Evolutionary conservation across 257 asterid genomes (phyloP).

Genomic region (Lycium barbarum): DNA sequence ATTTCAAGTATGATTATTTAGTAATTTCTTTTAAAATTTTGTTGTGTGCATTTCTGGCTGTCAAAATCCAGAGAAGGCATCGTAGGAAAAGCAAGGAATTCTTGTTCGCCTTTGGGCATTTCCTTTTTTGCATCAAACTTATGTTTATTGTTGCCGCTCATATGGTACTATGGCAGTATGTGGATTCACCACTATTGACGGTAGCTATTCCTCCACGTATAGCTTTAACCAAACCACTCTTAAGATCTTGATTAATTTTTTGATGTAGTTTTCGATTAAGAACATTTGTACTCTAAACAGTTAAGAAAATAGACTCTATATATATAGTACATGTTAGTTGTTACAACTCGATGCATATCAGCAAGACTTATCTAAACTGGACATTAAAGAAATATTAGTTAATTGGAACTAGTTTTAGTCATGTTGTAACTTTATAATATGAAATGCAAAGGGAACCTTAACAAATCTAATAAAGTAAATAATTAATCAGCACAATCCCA

Average conservation of each 20-base stretch:
- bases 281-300: not conserved
- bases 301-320: not conserved
- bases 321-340: not conserved
- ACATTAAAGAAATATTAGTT: not conserved
- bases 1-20: too few relatives aligned
- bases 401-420: constrained; percentile 3
- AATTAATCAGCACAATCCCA: constrained; percentile 3
- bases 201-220: not conserved
- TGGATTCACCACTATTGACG: not conserved
- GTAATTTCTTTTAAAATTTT: too few relatives aligned
- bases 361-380: not conserved
- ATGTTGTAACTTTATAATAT: not conserved
- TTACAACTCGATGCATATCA: not conserved
- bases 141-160: not conserved
- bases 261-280: not conserved
- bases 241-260: not conserved
- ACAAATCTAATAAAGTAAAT: constrained; percentile 20
- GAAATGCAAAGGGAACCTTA: constrained; percentile 26
- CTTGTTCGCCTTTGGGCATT: not conserved
- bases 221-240: not conserved
- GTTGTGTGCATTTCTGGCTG: too few relatives aligned
- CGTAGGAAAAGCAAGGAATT: not conserved
- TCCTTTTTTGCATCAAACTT: not conserved
- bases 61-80: not conserved
- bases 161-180: not conserved